A percentile compares a stretch with the other conserved stretches of the same genome.
These are phyloP conservation scores for Pyricularia sp. DNA, from an alignment of 2,329 filamentous ascomycete genomes.

Conservation along the genomic window DNA sequence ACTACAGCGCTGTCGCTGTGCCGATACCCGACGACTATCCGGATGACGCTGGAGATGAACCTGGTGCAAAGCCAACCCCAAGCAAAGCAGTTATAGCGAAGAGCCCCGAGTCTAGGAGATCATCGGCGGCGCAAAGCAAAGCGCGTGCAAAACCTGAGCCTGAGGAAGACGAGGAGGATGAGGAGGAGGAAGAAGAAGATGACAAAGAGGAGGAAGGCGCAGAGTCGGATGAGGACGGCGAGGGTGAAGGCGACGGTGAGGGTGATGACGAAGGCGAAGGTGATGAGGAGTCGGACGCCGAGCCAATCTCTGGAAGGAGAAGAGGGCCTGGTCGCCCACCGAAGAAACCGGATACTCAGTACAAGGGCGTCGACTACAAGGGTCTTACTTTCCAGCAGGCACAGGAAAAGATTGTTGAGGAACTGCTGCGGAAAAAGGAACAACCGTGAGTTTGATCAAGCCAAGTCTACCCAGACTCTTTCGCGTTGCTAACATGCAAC, in stretches of 20 bases:
- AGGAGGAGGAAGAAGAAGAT: conserved; percentile 13
- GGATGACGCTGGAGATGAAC: background rate
- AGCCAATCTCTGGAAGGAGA: conserved; percentile 11
- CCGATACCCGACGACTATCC: conserved; percentile 47
- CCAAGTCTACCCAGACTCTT: background rate
- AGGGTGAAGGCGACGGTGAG: conserved; percentile 12
- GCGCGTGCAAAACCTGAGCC: conserved; percentile 8
- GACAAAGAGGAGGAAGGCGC: conserved; percentile 9
- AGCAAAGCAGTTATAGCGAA: conserved; percentile 3
- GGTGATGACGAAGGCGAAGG: conserved; percentile 16
- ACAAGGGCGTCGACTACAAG: conserved; percentile 47
- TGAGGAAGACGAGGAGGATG: conserved; percentile 17
- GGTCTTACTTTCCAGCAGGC: conserved; percentile 71
- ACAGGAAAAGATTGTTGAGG: conserved; percentile 72
- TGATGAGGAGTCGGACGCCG: conserved; percentile 6
- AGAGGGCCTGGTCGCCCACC: conserved; percentile 17
- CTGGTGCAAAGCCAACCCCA: conserved; percentile 9
- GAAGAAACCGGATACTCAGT: conserved; percentile 35
- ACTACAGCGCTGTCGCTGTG: conserved; percentile 60
- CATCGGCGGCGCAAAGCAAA: conserved; percentile 1
- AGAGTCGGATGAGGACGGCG: conserved; percentile 9
- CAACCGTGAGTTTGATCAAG: conserved; percentile 35
- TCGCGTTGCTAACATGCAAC: conserved; percentile 8
- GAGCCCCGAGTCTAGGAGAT: conserved; percentile 2
- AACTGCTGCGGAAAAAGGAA: conserved; percentile 56